These are phyloP conservation scores for Nigrograna mackinnonii DNA, from an alignment of 2,329 filamentous ascomycete species.

Conservation along the genomic window DNA sequence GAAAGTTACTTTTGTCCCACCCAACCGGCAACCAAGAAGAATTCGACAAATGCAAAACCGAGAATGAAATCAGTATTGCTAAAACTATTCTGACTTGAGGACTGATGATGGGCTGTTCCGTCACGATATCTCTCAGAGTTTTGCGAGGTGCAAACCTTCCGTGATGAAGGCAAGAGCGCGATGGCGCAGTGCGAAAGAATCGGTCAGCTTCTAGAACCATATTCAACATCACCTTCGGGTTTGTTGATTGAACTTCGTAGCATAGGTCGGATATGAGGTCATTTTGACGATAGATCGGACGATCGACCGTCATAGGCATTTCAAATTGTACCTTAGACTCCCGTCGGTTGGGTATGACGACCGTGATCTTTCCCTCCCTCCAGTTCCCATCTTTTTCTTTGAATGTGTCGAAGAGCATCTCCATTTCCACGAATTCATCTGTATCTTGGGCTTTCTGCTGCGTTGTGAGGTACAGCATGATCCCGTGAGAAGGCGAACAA, in stretches of 20 bases:
- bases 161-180: no score
- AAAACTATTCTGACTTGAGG: background rate
- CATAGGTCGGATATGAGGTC: no score
- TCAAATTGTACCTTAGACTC: background rate
- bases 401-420: background rate
- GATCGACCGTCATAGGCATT: no score
- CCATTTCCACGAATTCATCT: background rate
- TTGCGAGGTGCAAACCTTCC: no score
- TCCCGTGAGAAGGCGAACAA: background rate
- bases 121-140: background rate
- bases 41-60: background rate
- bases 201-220: no score
- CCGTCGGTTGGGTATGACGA: background rate
- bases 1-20: background rate
- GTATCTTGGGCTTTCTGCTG: background rate
- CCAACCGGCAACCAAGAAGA: background rate
- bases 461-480: background rate
- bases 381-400: background rate
- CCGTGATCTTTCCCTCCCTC: background rate
- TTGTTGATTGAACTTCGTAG: no score
- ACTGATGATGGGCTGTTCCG: background rate
- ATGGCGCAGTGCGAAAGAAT: no score
- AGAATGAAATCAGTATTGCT: background rate
- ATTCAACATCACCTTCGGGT: no score
- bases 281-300: no score